phyloP scores from a whole-genome alignment of 2,329 filamentous ascomycete genomes.

The Colletotrichum camelliae region DNA sequence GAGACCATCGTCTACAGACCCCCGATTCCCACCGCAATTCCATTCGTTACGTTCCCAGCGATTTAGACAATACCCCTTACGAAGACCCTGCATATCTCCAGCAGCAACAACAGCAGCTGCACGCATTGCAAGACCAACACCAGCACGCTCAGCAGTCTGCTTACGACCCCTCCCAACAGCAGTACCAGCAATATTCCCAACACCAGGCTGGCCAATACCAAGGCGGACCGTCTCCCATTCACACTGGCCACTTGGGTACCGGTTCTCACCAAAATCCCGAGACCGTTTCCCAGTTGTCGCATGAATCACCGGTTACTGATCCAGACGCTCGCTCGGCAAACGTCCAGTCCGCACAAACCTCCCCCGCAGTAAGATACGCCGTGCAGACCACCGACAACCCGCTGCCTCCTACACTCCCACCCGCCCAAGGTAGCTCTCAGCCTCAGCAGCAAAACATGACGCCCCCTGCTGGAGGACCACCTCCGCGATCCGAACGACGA shows the following conservation, averaged over 20 bases:
- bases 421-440: conserved; percentile 29
- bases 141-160: conserved; percentile 40
- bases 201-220: conserved; percentile 33
- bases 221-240: conserved; percentile 37
- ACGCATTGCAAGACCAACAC: conserved; percentile 39
- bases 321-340: conserved; percentile 48
- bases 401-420: conserved; percentile 24
- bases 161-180: conserved; percentile 45
- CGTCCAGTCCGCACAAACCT: conserved; percentile 48
- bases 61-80: conserved; percentile 50
- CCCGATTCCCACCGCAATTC: conserved; percentile 44
- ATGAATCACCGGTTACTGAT: conserved; percentile 63
- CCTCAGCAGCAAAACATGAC: conserved; percentile 50
- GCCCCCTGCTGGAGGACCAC: conserved; percentile 48
- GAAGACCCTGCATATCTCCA: conserved; percentile 51
- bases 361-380: conserved; percentile 46
- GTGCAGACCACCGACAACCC: conserved; percentile 30
- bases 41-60: conserved; percentile 54
- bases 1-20: conserved; percentile 43
- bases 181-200: conserved; percentile 30
- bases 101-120: conserved; percentile 34
- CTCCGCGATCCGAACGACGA: conserved; percentile 45
- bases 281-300: conserved; percentile 66
- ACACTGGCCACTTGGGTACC: conserved; percentile 39
- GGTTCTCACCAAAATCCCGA: conserved; percentile 55